Evolutionary conservation across 805 yeast species (phyloP).

Genomic region (Yarrowia sp.): DNA sequence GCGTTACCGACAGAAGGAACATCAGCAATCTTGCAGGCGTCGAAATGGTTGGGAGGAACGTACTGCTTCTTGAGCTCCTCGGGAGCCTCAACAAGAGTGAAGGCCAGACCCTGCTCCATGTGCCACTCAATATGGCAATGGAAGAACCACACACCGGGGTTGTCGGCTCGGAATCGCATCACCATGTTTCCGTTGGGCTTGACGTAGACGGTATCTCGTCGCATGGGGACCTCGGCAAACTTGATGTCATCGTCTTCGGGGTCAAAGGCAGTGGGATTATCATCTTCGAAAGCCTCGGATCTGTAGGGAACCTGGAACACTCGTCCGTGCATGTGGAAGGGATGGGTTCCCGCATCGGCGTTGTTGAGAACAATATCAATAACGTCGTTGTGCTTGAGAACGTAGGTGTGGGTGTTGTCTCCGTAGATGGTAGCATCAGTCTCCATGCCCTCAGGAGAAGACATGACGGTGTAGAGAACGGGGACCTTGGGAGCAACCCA

Average conservation of each 20-base stretch:
- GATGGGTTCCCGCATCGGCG: constrained; percentile 88
- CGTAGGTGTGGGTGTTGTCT: constrained; percentile 70
- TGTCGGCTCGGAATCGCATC: constrained; percentile 82
- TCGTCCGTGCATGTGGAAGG: constrained; percentile 97
- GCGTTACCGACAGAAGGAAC: constrained; percentile 74
- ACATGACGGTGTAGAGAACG: constrained; percentile 70
- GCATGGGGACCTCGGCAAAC: constrained; percentile 74
- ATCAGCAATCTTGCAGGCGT: constrained; percentile 58
- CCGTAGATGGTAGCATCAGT: constrained; percentile 70
- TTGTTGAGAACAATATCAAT: constrained; percentile 84
- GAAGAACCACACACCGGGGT: constrained; percentile 99
- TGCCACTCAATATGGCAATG: constrained; percentile 99
- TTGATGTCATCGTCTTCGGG: constrained; percentile 48
- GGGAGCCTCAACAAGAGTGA: constrained; percentile 83
- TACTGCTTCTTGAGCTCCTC: constrained; percentile 47
- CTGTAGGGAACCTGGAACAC: constrained; percentile 79
- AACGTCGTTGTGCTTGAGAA: constrained; percentile 62
- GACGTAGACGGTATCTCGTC: constrained; percentile 78
- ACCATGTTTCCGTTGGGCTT: constrained; percentile 84
- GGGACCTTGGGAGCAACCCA: constrained; percentile 84
- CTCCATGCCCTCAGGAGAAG: constrained; percentile 53
- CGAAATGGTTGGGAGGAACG: constrained; percentile 58
- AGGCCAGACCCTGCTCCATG: constrained; percentile 87
- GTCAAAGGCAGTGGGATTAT: constrained; percentile 57
- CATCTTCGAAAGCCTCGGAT: constrained; percentile 57